These are phyloP conservation scores for Salix suchowensis DNA, from an alignment of 345 rosid species.

Conservation along the genomic window DNA sequence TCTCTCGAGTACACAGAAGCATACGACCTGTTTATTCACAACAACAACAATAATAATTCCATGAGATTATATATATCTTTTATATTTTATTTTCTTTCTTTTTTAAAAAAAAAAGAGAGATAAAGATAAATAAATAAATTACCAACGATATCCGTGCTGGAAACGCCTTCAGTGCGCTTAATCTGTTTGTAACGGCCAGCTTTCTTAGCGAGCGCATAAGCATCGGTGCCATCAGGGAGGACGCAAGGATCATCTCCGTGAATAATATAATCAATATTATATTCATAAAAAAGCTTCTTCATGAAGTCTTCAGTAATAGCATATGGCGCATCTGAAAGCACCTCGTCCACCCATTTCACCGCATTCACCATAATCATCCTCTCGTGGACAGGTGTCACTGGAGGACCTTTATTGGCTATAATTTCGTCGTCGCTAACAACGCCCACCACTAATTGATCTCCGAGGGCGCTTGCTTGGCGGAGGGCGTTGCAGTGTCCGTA, in stretches of 20 bases:
- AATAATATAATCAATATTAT: constrained; percentile 62
- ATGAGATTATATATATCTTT: too few species aligned
- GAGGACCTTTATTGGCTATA: constrained; percentile 69
- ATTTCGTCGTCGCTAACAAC: constrained; percentile 72
- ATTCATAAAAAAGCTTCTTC: constrained; percentile 62
- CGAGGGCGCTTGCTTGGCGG: constrained; percentile 67
- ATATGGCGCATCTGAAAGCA: constrained; percentile 66
- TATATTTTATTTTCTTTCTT: too few species aligned
- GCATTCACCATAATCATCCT: constrained; percentile 69
- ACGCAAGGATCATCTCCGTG: constrained; percentile 83
- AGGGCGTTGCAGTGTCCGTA: constrained; percentile 83
- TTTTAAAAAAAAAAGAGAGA: background rate
- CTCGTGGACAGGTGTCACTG: constrained; percentile 65
- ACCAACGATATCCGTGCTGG: constrained; percentile 83
- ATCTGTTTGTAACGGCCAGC: constrained; percentile 79
- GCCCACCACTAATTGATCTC: constrained; percentile 68
- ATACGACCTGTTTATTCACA: constrained; percentile 53
- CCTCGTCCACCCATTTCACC: constrained; percentile 80
- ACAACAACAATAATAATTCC: too few species aligned
- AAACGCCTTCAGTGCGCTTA: constrained; percentile 79
- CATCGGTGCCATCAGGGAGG: constrained; percentile 76
- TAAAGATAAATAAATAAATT: background rate
- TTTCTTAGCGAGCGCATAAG: constrained; percentile 68
- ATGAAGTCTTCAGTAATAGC: constrained; percentile 70
- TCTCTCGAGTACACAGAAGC: constrained; percentile 73